These are phyloP conservation scores for Stachybotrys chartarum DNA, from an alignment of 2,329 filamentous ascomycete genomes.

Conservation along the genomic window DNA sequence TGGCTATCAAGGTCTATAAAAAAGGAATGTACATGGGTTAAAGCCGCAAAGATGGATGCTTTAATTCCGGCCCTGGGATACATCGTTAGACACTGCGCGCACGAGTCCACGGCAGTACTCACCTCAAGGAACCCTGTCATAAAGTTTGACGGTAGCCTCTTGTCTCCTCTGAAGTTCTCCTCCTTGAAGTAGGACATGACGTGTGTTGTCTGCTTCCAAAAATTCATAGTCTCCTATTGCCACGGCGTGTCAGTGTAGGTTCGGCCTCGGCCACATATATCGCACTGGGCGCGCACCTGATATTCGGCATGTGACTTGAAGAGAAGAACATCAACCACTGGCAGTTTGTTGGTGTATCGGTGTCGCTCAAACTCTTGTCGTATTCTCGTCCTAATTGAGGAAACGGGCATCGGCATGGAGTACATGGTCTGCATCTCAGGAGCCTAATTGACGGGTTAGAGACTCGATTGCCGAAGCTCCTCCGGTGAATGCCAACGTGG, in stretches of 20 bases:
- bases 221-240: slow-evolving; percentile 90
- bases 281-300: slow-evolving; percentile 55
- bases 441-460: slow-evolving; percentile 48
- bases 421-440: slow-evolving; percentile 98
- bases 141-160: slow-evolving; percentile 80
- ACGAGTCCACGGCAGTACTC: slow-evolving; percentile 22
- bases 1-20: slow-evolving; percentile 11
- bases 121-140: slow-evolving; percentile 95
- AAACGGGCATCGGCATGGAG: slow-evolving; percentile 81
- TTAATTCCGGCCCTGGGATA: slow-evolving; percentile 49
- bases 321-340: slow-evolving; percentile 80
- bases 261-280: slow-evolving; percentile 52
- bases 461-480: no score
- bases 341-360: slow-evolving; percentile 84
- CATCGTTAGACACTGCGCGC: neutral
- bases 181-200: slow-evolving; percentile 94
- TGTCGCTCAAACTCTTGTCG: slow-evolving; percentile 95
- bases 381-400: slow-evolving; percentile 84
- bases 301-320: slow-evolving; percentile 90
- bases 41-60: slow-evolving; percentile 13
- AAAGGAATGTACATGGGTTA: neutral
- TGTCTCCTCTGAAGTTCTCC: slow-evolving; percentile 69
- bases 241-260: slow-evolving; percentile 5
- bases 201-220: slow-evolving; percentile 95
- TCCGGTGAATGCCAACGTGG: neutral